These are phyloP conservation scores for Rhizomucor pusillus DNA, from an alignment of 371 early-diverging fungal species.

Conservation along the genomic window DNA sequence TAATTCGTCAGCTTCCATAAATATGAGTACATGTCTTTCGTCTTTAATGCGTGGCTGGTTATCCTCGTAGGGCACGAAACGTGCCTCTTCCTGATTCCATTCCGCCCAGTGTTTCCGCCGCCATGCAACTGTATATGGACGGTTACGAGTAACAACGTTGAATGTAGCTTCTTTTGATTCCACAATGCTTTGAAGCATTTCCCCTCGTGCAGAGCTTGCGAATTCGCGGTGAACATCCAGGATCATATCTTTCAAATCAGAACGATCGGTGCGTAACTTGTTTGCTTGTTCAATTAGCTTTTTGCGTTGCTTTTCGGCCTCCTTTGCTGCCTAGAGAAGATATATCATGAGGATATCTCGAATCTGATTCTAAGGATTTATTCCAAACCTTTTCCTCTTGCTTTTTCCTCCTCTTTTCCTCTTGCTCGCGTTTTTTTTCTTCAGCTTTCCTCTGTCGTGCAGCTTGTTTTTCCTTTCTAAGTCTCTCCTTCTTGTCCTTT, in stretches of 20 bases:
- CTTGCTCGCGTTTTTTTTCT: slow-evolving; percentile 8
- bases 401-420: slow-evolving; percentile 22
- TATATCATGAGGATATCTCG: not conserved
- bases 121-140: slow-evolving; percentile 41
- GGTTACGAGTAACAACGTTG: not conserved
- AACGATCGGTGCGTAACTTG: slow-evolving; percentile 29
- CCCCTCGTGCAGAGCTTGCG: slow-evolving; percentile 10
- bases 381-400: slow-evolving; percentile 13
- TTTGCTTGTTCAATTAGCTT: slow-evolving; percentile 39
- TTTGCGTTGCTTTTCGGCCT: slow-evolving; percentile 45
- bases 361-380: not conserved
- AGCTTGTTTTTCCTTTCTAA: slow-evolving; percentile 9
- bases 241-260: slow-evolving; percentile 54
- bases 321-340: slow-evolving; percentile 21
- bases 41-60: slow-evolving; percentile 25
- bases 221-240: slow-evolving; percentile 42
- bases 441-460: slow-evolving; percentile 9
- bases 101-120: slow-evolving; percentile 44
- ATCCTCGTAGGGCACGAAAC: slow-evolving; percentile 46
- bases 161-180: slow-evolving; percentile 8
- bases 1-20: slow-evolving; percentile 36
- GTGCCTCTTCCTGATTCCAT: slow-evolving; percentile 44
- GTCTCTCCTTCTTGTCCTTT: slow-evolving; percentile 15
- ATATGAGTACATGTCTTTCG: slow-evolving; percentile 42
- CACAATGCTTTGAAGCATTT: slow-evolving; percentile 6